Evolutionary conservation across 2,329 filamentous ascomycete genomes (phyloP).

Genomic region (Cladorrhinum sp.): DNA sequence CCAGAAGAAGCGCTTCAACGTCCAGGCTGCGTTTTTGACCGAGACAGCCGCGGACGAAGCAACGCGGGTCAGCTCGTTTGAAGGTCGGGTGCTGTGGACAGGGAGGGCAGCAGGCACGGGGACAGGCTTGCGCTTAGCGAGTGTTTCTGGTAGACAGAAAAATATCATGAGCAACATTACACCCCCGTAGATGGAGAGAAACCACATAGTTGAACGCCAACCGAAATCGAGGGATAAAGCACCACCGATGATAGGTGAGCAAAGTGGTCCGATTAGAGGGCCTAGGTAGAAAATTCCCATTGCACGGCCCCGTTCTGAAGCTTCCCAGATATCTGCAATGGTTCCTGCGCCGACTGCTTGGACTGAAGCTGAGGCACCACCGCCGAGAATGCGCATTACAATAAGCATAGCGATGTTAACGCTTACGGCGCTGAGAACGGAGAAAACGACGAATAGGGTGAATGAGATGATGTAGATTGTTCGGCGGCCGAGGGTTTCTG

Average conservation of each 20-base stretch:
- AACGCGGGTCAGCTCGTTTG: constrained; percentile 42
- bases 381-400: constrained; percentile 69
- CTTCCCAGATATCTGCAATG: constrained; percentile 77
- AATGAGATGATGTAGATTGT: constrained; percentile 79
- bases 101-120: constrained; percentile 4
- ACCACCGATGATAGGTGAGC: constrained; percentile 76
- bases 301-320: constrained; percentile 68
- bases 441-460: constrained; percentile 67
- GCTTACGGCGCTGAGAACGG: constrained; percentile 65
- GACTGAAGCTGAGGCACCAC: constrained; percentile 75
- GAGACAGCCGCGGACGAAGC: constrained; percentile 64
- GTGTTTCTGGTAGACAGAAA: constrained; percentile 64
- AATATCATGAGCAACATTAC: constrained; percentile 54
- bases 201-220: constrained; percentile 79
- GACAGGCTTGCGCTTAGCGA: constrained; percentile 34
- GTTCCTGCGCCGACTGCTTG: constrained; percentile 82
- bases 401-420: constrained; percentile 73
- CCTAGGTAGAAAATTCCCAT: constrained; percentile 84
- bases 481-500: constrained; percentile 68
- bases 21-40: constrained; percentile 49
- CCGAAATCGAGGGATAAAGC: constrained; percentile 64
- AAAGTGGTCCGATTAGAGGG: constrained; percentile 68
- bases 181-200: constrained; percentile 67
- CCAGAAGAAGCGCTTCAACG: constrained; percentile 61
- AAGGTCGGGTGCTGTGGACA: constrained; percentile 7